phyloP scores from a whole-genome alignment of 768 basidiomycete genomes.

The Tephrocybe sp. region DNA sequence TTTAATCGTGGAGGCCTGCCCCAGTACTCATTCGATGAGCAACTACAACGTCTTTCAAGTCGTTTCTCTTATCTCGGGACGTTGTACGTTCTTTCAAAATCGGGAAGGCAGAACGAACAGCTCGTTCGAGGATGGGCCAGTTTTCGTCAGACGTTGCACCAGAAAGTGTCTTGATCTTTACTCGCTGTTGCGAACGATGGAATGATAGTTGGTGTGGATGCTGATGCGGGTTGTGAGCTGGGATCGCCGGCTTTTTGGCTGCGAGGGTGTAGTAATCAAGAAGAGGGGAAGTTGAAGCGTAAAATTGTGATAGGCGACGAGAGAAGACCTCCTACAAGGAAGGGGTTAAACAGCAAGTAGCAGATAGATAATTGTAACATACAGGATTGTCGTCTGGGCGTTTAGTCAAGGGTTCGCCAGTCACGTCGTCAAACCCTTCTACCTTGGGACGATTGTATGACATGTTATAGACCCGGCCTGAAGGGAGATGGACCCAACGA shows the following conservation, averaged over 20 bases:
- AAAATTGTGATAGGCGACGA: constrained; percentile 74
- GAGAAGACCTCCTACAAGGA: constrained; percentile 66
- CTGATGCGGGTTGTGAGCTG: constrained; percentile 31
- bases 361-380: constrained; percentile 22
- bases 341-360: constrained; percentile 5
- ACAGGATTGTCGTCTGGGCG: constrained; percentile 90
- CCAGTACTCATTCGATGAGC: constrained; percentile 24
- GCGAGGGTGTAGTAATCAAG: constrained; percentile 56
- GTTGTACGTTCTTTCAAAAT: constrained; percentile 49
- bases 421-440: constrained; percentile 78
- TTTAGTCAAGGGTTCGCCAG: constrained; percentile 84
- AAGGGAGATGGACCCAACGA: constrained; percentile 85
- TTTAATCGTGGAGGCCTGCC: constrained; percentile 12
- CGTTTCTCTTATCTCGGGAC: constrained; percentile 39
- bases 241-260: constrained; percentile 25
- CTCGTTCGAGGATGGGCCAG: constrained; percentile 76
- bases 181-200: constrained; percentile 38
- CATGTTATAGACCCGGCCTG: constrained; percentile 87
- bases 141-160: constrained; percentile 86
- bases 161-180: constrained; percentile 57
- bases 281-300: constrained; percentile 78
- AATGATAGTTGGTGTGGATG: constrained; percentile 54
- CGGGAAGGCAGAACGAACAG: constrained; percentile 59
- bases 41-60: constrained; percentile 53
- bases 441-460: constrained; percentile 84